Evolutionary conservation across 2,329 filamentous ascomycete species (phyloP).

Genomic region (Pseudocercospora macadamiae): DNA sequence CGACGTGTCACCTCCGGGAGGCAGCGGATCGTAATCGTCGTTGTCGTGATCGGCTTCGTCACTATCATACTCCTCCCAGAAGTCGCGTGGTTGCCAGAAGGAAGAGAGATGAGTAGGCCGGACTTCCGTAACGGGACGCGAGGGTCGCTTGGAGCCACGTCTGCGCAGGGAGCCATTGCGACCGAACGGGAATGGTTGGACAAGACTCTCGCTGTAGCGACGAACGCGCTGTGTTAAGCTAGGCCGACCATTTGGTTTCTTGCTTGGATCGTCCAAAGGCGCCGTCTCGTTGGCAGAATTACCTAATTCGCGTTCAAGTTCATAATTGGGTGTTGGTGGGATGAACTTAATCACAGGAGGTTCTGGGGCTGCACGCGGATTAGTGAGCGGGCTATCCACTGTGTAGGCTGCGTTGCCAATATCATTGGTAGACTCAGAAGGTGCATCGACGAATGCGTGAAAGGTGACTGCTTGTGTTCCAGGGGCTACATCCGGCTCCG

Average conservation of each 20-base stretch:
- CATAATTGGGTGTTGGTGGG: constrained; percentile 56
- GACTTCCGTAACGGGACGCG: constrained; percentile 23
- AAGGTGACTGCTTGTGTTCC: constrained; percentile 19
- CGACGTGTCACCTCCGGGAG: constrained; percentile 51
- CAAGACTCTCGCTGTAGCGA: constrained; percentile 50
- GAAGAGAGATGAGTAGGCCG: constrained; percentile 54
- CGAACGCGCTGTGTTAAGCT: constrained; percentile 49
- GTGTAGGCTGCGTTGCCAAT: constrained; percentile 21
- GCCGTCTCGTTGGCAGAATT: constrained; percentile 3
- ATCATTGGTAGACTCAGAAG: constrained; percentile 5
- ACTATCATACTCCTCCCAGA: constrained; percentile 61
- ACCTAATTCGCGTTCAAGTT: constrained; percentile 46
- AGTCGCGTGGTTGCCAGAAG: constrained; percentile 65
- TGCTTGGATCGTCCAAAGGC: constrained; percentile 5
- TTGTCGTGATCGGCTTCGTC: constrained; percentile 42
- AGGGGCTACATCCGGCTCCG: constrained; percentile 8
- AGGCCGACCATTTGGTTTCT: constrained; percentile 37
- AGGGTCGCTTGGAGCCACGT: constrained; percentile 1
- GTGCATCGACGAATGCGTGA: constrained; percentile 22
- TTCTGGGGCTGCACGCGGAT: constrained; percentile 60
- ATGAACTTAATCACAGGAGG: constrained; percentile 61
- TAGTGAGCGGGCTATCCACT: constrained; percentile 61
- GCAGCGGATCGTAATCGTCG: constrained; percentile 41
- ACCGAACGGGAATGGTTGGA: constrained; percentile 45
- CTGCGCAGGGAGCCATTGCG: constrained; percentile 28